These are phyloP conservation scores for Paspalum vaginatum DNA, from an alignment of 176 grass and related monocot species.

Conservation along the genomic window DNA sequence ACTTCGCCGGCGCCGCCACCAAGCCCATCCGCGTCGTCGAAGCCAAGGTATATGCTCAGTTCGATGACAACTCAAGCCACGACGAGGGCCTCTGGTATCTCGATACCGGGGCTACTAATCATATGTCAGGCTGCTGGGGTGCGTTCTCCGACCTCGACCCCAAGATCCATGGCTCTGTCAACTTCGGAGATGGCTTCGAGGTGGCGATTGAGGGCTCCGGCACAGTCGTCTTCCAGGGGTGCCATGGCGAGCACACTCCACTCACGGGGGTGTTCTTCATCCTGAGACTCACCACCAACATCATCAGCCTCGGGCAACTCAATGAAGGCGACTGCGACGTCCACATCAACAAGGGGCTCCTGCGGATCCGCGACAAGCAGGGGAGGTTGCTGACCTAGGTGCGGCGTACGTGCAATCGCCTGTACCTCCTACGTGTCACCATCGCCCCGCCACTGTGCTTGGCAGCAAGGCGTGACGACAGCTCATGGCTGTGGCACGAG, in stretches of 20 bases:
- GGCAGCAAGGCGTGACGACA: not conserved
- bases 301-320: not conserved
- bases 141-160: not conserved
- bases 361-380: not conserved
- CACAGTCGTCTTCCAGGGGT: not conserved
- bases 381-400: not conserved
- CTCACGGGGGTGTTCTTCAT: not conserved
- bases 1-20: not conserved
- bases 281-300: not conserved
- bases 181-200: not conserved
- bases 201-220: not conserved
- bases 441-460: not conserved
- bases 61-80: not conserved
- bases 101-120: too few species aligned
- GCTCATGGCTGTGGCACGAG: not conserved
- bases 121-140: not conserved
- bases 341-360: not conserved
- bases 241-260: too few species aligned
- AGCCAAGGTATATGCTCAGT: not conserved
- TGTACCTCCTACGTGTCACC: not conserved
- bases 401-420: not conserved
- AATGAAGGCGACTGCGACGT: not conserved
- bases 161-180: not conserved
- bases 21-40: not conserved
- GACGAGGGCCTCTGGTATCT: not conserved